Base-by-base conservation (phyloP, 2,329 filamentous ascomycete genomes). In the Geosmithia morbida region DNA sequence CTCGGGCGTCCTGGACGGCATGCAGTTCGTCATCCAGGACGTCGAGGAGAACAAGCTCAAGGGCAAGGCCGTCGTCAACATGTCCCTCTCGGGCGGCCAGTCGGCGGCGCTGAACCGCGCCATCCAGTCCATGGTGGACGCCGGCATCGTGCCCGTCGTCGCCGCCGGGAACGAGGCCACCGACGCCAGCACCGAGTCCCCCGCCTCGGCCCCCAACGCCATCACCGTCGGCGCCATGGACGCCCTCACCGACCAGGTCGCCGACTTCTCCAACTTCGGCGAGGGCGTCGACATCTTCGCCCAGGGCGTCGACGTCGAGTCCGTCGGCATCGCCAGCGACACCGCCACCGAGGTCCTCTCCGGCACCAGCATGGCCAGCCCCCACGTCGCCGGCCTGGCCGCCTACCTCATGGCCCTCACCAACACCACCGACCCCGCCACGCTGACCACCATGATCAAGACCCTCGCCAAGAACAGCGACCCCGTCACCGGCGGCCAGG, bases 341-440 rank as follows among this genome's bases (percentile, higher is more conserved):
- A 71, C 61, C 18, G 68, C 61, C 51, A 69, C 64, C 45, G 61
- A 61, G 37, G 59, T 58, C 17, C 62, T 78, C 44, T 74, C 68
- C 54, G 75, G 75, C 46, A 78, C 75, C 51, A 74, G 72, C 51
- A 83, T 83, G 79, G 79, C 82, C 22, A 72, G 73, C 13, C 82
- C 82, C 1, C 81, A 85, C 58, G 71, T 85, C 47, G 73, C 77
- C 44, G 83, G 83, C 44, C 67, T 86, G 3, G 79, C 77, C 14
- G 80, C 79, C 26, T 86, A 85, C 62, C 64, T 86, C 30, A 79
- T 85, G 66, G 56, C 65, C 46, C 68, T 79, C 48, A 72, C 78
- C 62, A 55, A 61, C 47, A 60, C 79, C 51, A 66, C 60, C 7
- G 61, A 63, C 45, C 53, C 60, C n/a, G 43, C 48, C 17, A 49